Evolutionary conservation across 108 stramenopile species (phyloP).

Genomic region (Epithemia pelagica): DNA sequence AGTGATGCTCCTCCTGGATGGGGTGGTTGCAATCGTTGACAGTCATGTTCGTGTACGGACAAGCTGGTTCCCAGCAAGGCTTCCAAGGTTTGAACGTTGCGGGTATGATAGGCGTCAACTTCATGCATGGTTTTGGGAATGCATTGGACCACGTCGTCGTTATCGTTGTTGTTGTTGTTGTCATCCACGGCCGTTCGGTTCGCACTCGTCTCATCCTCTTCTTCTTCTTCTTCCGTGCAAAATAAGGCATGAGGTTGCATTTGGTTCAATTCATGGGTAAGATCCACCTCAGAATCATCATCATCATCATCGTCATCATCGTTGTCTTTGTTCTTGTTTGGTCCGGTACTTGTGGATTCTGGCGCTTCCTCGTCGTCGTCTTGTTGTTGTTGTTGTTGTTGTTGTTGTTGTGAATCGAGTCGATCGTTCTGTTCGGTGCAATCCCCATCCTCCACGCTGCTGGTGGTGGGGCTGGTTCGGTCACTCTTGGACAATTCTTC

Average conservation of each 20-base stretch:
- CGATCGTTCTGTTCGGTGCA: too few species aligned
- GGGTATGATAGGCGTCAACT: conserved; percentile 53
- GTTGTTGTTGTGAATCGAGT: too few species aligned
- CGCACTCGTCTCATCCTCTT: neutral
- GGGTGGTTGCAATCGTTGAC: conserved; percentile 5
- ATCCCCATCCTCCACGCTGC: too few species aligned
- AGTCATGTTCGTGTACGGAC: conserved; percentile 14
- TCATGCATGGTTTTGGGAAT: conserved; percentile 62
- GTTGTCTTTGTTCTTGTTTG: neutral
- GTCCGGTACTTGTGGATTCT: neutral
- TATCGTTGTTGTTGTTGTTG: neutral
- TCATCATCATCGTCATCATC: neutral
- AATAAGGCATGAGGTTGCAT: neutral
- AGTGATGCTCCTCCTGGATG: too few species aligned
- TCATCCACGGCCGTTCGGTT: neutral
- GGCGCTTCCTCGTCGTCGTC: too few species aligned
- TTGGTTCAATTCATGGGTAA: neutral
- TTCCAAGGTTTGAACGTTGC: conserved; percentile 44
- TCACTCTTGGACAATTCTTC: too few species aligned
- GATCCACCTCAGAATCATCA: neutral
- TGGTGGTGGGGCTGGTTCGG: too few species aligned
- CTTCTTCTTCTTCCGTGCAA: neutral
- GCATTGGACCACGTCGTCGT: neutral
- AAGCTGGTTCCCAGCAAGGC: conserved; percentile 33
- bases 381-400: too few species aligned